A percentile compares a stretch with the other conserved stretches of the same genome.
Conservation (phyloP, 495 filamentous ascomycete genomes). For the Lophiotrema nucula region DNA sequence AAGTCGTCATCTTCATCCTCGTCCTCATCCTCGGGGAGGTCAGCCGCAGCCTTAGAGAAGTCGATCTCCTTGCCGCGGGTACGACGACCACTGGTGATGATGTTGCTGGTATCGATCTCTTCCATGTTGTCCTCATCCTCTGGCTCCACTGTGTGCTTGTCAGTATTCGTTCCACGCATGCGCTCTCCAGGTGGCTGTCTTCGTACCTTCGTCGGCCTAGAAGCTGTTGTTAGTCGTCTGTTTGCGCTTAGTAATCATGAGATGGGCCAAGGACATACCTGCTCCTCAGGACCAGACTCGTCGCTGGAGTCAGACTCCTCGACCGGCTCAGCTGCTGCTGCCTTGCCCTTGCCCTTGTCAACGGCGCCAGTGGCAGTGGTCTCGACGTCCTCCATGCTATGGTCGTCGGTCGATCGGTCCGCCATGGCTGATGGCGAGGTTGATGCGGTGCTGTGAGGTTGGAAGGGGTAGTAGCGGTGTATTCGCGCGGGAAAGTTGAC, state of each 20-base stretch:
- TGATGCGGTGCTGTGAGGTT: slow-evolving; percentile 3
- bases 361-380: slow-evolving; percentile 3
- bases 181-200: too few relatives aligned
- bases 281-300: slow-evolving; percentile 36
- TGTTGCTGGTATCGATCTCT: slow-evolving; percentile 86
- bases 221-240: slow-evolving; percentile 19
- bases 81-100: slow-evolving; percentile 62
- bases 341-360: slow-evolving; percentile 50
- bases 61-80: slow-evolving; percentile 62
- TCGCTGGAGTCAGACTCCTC: slow-evolving; percentile 31
- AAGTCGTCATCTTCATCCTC: slow-evolving; percentile 44
- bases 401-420: slow-evolving; percentile 32
- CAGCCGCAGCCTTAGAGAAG: slow-evolving; percentile 43
- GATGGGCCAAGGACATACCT: slow-evolving; percentile 22
- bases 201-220: slow-evolving; percentile 30
- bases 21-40: slow-evolving; percentile 38
- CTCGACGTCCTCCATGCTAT: slow-evolving; percentile 35
- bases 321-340: slow-evolving; percentile 30
- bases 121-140: slow-evolving; percentile 83
- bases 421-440: slow-evolving; percentile 25
- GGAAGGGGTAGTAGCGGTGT: background rate
- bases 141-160: slow-evolving; percentile 45
- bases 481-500: background rate
- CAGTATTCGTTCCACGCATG: too few relatives aligned
- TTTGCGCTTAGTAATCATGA: slow-evolving; percentile 2